Evolutionary conservation across 2,329 filamentous ascomycete species (phyloP), one percentile per base, ranked within the genome.

Genomic region (Sclerotinia minor): DNA sequence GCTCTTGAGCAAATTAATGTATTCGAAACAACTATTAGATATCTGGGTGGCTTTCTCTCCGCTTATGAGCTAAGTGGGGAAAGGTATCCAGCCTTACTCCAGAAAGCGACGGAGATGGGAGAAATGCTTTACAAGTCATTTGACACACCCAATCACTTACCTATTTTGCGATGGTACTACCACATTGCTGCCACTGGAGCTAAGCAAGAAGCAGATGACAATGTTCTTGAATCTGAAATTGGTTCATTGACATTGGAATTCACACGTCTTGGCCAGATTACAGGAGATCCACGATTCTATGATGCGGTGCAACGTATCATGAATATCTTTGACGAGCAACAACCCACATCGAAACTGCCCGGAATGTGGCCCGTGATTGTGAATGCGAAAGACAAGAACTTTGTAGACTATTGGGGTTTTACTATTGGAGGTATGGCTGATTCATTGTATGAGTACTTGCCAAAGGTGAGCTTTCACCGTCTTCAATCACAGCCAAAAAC

Each of bases 391-490:
- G 54, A 85, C 85, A 52, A 55, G 26, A 55, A 68, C 24, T 71
- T 70, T 35, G 49, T 35, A 41, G 64, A 64, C 21, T 59, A 68
- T 41, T 5, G 26, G 11, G 63, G 47, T 45, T 86, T 85, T 68
- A 81, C 82, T 0, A 78, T 85, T 13, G 84, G 84, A 55, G 84
- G 81, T 44, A 83, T 83, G 80, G 80, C 83, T 11, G 85, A 87
- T 74, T 86, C 85, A 19, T 76, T 84, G 1, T 87, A 85, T 71
- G 85, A 87, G 73, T 94, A 93, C 75, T 83, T 91, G 70, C 81
- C 83, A 0, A 80, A 92, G 60, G 65, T 72, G 7, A 45, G 38
- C 11, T 53, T 24, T 45, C 4, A 21, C 17, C n/a, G 50, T 44
- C 21, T 49, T 26, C 11, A 9, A 19, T 8, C 1, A 26, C 0